Evolutionary conservation across 2,329 filamentous ascomycete genomes (phyloP).

Genomic region (Tolypocladium sp.): DNA sequence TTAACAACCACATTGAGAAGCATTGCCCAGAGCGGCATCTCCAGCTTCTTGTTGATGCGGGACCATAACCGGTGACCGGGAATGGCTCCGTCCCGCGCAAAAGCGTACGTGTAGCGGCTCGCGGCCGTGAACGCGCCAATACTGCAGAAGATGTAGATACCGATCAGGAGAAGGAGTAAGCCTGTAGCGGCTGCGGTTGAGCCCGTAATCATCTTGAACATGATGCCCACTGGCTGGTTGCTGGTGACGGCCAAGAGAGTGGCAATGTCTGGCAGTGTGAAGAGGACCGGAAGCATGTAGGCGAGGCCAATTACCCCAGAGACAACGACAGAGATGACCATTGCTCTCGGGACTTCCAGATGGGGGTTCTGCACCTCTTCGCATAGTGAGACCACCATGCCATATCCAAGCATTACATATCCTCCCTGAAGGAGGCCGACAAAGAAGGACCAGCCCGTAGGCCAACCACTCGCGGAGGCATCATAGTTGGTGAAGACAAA

Average conservation of each 20-base stretch:
- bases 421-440: constrained; percentile 44
- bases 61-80: constrained; percentile 60
- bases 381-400: constrained; percentile 44
- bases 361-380: constrained; percentile 52
- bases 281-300: constrained; percentile 66
- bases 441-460: constrained; percentile 52
- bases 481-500: constrained; percentile 63
- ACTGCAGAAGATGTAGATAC: constrained; percentile 68
- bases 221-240: constrained; percentile 64
- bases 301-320: constrained; percentile 52
- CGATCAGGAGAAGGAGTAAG: constrained; percentile 65
- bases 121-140: constrained; percentile 69
- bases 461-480: constrained; percentile 61
- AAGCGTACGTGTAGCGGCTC: constrained; percentile 66
- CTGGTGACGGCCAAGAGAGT: constrained; percentile 56
- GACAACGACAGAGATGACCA: constrained; percentile 57
- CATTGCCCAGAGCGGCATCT: constrained; percentile 63
- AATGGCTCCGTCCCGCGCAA: constrained; percentile 66
- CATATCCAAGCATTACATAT: constrained; percentile 30
- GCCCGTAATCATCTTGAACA: constrained; percentile 69
- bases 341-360: constrained; percentile 55
- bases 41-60: constrained; percentile 53
- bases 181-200: constrained; percentile 66
- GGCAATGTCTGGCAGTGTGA: constrained; percentile 61
- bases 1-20: constrained; percentile 59